A percentile compares a stretch with the other conserved stretches of the same genome.
phyloP scores from a whole-genome alignment of 169 alveolate species.

The Babesia ovata region DNA sequence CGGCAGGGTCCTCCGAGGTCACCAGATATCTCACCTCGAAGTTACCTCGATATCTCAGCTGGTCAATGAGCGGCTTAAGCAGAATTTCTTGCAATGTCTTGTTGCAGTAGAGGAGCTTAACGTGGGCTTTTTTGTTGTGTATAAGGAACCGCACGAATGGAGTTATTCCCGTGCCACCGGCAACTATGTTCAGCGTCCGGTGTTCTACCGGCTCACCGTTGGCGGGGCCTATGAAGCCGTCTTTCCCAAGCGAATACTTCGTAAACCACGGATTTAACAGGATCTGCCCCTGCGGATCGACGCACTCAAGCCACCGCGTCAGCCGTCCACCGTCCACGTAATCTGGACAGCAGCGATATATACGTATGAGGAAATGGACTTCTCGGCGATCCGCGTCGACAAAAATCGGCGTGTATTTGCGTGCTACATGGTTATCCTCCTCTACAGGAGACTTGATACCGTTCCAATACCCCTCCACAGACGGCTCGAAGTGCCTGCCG shows the following conservation, averaged over 20 bases:
- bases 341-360: constrained; percentile 59
- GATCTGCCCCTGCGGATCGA: constrained; percentile 16
- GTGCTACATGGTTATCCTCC: constrained; percentile 17
- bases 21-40: constrained; percentile 50
- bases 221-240: constrained; percentile 15
- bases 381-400: constrained; percentile 64
- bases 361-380: constrained; percentile 76
- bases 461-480: constrained; percentile 46
- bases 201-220: constrained; percentile 9
- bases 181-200: constrained; percentile 70
- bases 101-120: constrained; percentile 54
- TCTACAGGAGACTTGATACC: background rate
- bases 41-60: constrained; percentile 1
- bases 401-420: constrained; percentile 78
- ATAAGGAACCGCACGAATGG: constrained; percentile 72
- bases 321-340: constrained; percentile 78
- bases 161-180: constrained; percentile 84
- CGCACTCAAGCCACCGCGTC: constrained; percentile 44
- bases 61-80: constrained; percentile 51
- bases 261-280: constrained; percentile 3
- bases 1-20: constrained; percentile 23
- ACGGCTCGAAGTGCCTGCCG: constrained; percentile 41
- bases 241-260: constrained; percentile 1
- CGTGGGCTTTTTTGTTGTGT: constrained; percentile 6
- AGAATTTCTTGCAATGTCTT: constrained; percentile 55